phyloP scores from a whole-genome alignment of 768 basidiomycete species.

The Rhizopogon sp. region DNA sequence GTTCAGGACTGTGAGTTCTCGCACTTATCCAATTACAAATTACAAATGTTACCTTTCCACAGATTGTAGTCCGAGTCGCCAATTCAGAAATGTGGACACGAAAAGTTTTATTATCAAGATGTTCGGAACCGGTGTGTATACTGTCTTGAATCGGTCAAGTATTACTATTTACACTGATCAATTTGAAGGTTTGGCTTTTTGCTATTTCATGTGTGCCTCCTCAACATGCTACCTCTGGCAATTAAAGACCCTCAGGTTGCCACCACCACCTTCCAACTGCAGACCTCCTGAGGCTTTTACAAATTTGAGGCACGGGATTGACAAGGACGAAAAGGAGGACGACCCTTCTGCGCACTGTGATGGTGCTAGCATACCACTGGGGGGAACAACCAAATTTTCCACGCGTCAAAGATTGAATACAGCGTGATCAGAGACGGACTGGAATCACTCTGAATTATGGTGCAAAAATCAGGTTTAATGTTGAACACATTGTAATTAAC shows the following conservation, averaged over 20 bases:
- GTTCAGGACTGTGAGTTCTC: conserved; percentile 34
- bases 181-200: conserved; percentile 45
- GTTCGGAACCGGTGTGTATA: conserved; percentile 47
- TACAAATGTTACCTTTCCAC: conserved; percentile 9
- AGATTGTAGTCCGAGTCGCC: conserved; percentile 50
- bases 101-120: conserved; percentile 57
- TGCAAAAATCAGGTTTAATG: no score
- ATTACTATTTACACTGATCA: background rate
- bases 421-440: no score
- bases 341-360: no score
- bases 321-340: no score
- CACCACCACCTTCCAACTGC: conserved; percentile 35
- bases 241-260: no score
- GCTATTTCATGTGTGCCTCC: conserved; percentile 53
- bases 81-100: conserved; percentile 49
- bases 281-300: conserved; percentile 27
- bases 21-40: background rate
- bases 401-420: no score
- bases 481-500: no score
- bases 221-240: conserved; percentile 64
- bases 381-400: no score
- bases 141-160: background rate
- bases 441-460: no score
- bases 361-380: no score
- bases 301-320: no score